A percentile compares a stretch with the other conserved stretches of the same genome.
phyloP scores from a whole-genome alignment of 2,329 filamentous ascomycete species.

The Hyphodiscus sp. region DNA sequence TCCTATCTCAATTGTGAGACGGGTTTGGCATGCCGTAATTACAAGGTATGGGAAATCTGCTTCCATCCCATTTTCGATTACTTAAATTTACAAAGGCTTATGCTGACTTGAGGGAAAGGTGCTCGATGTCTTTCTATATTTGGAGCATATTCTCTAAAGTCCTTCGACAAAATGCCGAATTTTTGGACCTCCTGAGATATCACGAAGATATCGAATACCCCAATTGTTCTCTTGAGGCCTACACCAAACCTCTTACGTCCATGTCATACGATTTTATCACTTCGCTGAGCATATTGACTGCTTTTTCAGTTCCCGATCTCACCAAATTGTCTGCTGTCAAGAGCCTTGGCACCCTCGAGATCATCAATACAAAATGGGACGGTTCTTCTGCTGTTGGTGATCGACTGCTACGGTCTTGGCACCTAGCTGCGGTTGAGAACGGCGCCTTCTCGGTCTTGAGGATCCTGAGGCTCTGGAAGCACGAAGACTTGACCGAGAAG shows the following conservation, averaged over 20 bases:
- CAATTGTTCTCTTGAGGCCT: constrained; percentile 18
- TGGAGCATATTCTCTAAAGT: constrained; percentile 27
- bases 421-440: constrained; percentile 18
- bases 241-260: constrained; percentile 24
- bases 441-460: constrained; percentile 26
- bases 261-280: constrained; percentile 27
- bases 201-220: constrained; percentile 19
- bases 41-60: constrained; percentile 13
- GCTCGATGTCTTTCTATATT: constrained; percentile 19
- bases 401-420: constrained; percentile 29
- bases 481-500: constrained; percentile 22
- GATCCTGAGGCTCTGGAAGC: constrained; percentile 28
- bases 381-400: constrained; percentile 17
- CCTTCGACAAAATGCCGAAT: constrained; percentile 11
- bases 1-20: constrained; percentile 13
- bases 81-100: background rate
- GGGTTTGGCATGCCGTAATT: constrained; percentile 20
- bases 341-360: constrained; percentile 29
- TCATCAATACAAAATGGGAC: constrained; percentile 14
- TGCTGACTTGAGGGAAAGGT: background rate
- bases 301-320: constrained; percentile 21
- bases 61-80: no score
- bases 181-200: constrained; percentile 20
- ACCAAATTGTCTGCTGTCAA: constrained; percentile 26
- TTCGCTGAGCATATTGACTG: constrained; percentile 26